phyloP scores from a whole-genome alignment of 2,329 filamentous ascomycete species.

The Pseudonectria foliicola region DNA sequence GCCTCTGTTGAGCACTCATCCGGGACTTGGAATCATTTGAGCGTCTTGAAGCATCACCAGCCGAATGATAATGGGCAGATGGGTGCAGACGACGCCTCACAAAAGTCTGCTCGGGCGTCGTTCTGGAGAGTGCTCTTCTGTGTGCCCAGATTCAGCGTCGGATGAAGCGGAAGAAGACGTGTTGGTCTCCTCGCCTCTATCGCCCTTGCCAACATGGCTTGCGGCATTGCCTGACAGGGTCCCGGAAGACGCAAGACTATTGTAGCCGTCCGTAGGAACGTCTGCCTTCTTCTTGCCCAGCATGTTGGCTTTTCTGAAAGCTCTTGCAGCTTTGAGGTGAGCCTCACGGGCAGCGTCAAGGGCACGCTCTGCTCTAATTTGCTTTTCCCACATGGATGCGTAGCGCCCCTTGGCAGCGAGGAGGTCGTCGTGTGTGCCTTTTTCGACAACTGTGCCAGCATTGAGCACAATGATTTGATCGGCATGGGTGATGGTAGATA shows the following conservation, averaged over 20 bases:
- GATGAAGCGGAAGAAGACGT: constrained; percentile 29
- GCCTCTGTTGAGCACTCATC: no score
- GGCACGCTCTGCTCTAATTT: constrained; percentile 70
- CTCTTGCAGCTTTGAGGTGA: constrained; percentile 27
- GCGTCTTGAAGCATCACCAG: neutral
- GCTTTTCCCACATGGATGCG: constrained; percentile 81
- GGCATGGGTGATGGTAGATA: constrained; percentile 79
- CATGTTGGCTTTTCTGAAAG: constrained; percentile 44
- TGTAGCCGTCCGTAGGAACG: constrained; percentile 39
- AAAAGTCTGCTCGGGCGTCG: constrained; percentile 10
- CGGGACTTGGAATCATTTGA: no score
- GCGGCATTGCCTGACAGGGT: constrained; percentile 31
- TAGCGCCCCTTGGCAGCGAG: constrained; percentile 66
- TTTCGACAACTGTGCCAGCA: constrained; percentile 68
- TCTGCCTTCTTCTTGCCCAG: constrained; percentile 31
- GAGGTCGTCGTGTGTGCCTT: constrained; percentile 72
- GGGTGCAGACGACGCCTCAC: neutral
- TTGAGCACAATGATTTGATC: constrained; percentile 78
- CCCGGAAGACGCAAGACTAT: constrained; percentile 38
- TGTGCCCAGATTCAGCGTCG: constrained; percentile 31
- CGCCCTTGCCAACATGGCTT: constrained; percentile 23
- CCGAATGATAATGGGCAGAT: neutral
- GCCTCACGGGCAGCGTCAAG: constrained; percentile 30
- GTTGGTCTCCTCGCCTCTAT: constrained; percentile 26
- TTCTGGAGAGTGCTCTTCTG: constrained; percentile 20